Evolutionary conservation across 2,329 filamentous ascomycete genomes (phyloP), one percentile per base, ranked within the genome.

Genomic region (Cladosporium sp.): DNA sequence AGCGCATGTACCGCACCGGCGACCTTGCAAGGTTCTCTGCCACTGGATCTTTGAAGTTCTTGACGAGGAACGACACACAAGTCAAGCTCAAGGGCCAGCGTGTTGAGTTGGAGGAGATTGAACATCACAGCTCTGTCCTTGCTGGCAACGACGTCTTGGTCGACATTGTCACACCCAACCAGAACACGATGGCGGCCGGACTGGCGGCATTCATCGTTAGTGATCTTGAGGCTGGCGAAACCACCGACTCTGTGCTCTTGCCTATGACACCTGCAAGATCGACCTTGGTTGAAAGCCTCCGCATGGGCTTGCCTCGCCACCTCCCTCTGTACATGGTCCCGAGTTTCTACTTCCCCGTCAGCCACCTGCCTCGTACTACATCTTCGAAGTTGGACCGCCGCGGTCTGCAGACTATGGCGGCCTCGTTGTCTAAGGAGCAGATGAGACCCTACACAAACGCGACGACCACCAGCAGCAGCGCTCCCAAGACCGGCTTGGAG

Each of bases 11-110:
- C 24, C 48, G 54, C n/a, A 59, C 56, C 18, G 56, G 55, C 24
- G 56, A 59, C 34, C 47, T 56, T 15, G 56, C 45, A 3, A 38
- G 45, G 11, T 58, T 54, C n/a, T 43, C 50, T 30, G 19, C 47
- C 4, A 37, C 45, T n/a, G 55, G 56, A 36, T 48, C 50, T 3
- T 32, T 59, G 17, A 42, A 34, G 2, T 58, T 55, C 45, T 6
- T 58, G 17, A 55, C 56, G 2, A 54, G 61, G 2, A 55, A 57
- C 18, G 53, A 58, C 18, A 52, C 36, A 2, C 57, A 61, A 29
- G 49, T 57, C 47, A 61, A 62, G 39, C 36, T 62, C 20, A 43
- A 49, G 17, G 59, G 58, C 7, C 56, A 60, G 48, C 51, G 58
- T 15, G 45, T 62, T 13, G 59, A 62, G 38, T 37, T 60, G 19